phyloP scores from a whole-genome alignment of 768 basidiomycete genomes.

The Sistotremastrum suecicum region DNA sequence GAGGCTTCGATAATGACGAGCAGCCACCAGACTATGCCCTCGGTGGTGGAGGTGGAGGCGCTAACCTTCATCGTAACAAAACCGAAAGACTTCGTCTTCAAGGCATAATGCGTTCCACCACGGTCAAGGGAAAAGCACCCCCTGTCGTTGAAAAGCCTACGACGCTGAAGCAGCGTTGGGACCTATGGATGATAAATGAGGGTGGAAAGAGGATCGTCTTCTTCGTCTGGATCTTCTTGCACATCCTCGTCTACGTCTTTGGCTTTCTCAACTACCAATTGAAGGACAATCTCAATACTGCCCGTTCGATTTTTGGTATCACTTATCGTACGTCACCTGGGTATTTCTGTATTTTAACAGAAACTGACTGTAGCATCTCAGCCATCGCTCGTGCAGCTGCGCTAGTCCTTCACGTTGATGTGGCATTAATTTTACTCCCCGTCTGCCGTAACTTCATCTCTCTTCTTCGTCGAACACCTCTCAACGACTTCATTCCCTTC shows the following conservation, averaged over 20 bases:
- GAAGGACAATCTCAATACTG: constrained; percentile 62
- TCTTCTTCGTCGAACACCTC: constrained; percentile 67
- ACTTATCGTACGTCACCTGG: constrained; percentile 48
- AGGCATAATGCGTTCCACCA: constrained; percentile 58
- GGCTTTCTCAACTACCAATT: constrained; percentile 66
- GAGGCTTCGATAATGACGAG: constrained; percentile 26
- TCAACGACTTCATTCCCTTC: constrained; percentile 81
- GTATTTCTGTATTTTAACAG: background rate
- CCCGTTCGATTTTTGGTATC: constrained; percentile 56
- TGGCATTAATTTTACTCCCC: constrained; percentile 87
- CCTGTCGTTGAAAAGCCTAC: constrained; percentile 22
- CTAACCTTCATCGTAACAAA: constrained; percentile 70
- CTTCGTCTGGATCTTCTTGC: constrained; percentile 65
- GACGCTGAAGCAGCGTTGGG: constrained; percentile 32
- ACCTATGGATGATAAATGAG: constrained; percentile 91
- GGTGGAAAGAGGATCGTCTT: constrained; percentile 73
- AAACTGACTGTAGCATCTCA: constrained; percentile 15
- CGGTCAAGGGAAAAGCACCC: constrained; percentile 12
- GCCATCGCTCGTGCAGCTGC: constrained; percentile 83
- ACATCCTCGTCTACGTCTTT: constrained; percentile 61
- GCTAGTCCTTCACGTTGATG: constrained; percentile 80
- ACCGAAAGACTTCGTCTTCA: constrained; percentile 74
- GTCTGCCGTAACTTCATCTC: constrained; percentile 94
- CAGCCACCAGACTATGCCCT: constrained; percentile 36
- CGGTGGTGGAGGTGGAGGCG: constrained; percentile 17